These are phyloP conservation scores for Botrytis elliptica DNA, from an alignment of 2,329 filamentous ascomycete genomes.

Conservation along the genomic window DNA sequence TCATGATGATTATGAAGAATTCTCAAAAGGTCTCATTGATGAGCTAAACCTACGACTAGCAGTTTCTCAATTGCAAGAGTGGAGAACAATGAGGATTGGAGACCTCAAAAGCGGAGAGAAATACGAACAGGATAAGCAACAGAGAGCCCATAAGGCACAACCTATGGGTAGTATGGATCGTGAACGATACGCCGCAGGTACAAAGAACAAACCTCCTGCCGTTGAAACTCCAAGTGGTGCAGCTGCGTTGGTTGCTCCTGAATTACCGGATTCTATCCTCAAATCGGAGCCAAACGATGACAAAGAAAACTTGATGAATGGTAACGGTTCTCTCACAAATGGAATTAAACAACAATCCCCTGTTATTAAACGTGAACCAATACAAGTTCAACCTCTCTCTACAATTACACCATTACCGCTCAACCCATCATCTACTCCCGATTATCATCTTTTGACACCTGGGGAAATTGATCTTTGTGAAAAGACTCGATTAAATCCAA, in stretches of 20 bases:
- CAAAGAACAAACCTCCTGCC: constrained; percentile 63
- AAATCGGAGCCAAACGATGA: constrained; percentile 44
- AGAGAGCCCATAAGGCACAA: constrained; percentile 65
- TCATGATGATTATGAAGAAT: constrained; percentile 80
- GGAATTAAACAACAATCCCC: constrained; percentile 45
- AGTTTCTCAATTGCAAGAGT: constrained; percentile 88
- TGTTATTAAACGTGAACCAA: constrained; percentile 45
- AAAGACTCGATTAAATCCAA: constrained; percentile 80
- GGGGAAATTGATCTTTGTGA: constrained; percentile 88
- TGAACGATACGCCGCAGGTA: constrained; percentile 68
- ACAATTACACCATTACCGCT: constrained; percentile 46
- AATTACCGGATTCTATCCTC: constrained; percentile 53
- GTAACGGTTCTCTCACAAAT: constrained; percentile 46
- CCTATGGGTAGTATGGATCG: constrained; percentile 83
- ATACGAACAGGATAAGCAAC: constrained; percentile 85
- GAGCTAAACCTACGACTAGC: constrained; percentile 90
- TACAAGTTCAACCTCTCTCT: constrained; percentile 51
- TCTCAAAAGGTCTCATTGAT: constrained; percentile 81
- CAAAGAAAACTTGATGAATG: constrained; percentile 41
- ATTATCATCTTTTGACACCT: constrained; percentile 79
- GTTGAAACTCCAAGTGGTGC: constrained; percentile 72
- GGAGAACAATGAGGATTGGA: constrained; percentile 80
- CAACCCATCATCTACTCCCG: constrained; percentile 62
- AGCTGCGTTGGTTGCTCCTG: constrained; percentile 73
- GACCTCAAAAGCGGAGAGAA: constrained; percentile 85